These are phyloP conservation scores for Phytophthora hibernalis DNA, from an alignment of 352 stramenopile species.

Conservation along the genomic window DNA sequence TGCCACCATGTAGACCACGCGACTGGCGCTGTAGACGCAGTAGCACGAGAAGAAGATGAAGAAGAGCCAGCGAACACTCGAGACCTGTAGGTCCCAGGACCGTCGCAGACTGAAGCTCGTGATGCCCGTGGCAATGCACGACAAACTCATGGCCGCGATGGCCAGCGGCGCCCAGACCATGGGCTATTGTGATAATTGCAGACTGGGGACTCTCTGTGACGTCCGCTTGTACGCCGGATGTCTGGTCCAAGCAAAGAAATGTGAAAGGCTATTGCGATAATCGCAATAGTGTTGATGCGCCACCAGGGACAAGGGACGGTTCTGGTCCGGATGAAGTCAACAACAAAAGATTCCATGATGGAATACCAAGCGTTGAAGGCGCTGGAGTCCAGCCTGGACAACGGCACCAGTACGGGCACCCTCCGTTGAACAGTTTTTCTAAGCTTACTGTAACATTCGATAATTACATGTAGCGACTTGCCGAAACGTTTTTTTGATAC, in stretches of 20 bases:
- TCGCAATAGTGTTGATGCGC: slow-evolving; percentile 8
- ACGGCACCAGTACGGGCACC: neutral
- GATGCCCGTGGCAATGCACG: slow-evolving; percentile 42
- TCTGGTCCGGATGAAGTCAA: too few relatives aligned
- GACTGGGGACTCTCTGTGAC: neutral
- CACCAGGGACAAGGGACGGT: neutral
- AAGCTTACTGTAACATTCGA: neutral
- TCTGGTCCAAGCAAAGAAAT: neutral
- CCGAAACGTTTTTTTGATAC: slow-evolving; percentile 2
- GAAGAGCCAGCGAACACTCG: slow-evolving; percentile 63
- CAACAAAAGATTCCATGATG: too few relatives aligned
- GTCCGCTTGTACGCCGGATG: neutral
- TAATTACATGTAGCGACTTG: neutral
- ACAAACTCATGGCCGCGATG: slow-evolving; percentile 40
- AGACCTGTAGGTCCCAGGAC: slow-evolving; percentile 52
- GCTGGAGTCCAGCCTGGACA: neutral
- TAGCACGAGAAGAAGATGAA: slow-evolving; percentile 57
- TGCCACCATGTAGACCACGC: slow-evolving; percentile 41
- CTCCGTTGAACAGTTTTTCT: neutral
- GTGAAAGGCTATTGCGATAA: slow-evolving; percentile 1
- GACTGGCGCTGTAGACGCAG: slow-evolving; percentile 36
- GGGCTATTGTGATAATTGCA: slow-evolving; percentile 9
- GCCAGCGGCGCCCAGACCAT: slow-evolving; percentile 47
- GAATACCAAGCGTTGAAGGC: neutral
- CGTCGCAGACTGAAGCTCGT: slow-evolving; percentile 48